Base-by-base conservation (phyloP, 1,139 yeast species). In the Kodamaea derodonti region DNA sequence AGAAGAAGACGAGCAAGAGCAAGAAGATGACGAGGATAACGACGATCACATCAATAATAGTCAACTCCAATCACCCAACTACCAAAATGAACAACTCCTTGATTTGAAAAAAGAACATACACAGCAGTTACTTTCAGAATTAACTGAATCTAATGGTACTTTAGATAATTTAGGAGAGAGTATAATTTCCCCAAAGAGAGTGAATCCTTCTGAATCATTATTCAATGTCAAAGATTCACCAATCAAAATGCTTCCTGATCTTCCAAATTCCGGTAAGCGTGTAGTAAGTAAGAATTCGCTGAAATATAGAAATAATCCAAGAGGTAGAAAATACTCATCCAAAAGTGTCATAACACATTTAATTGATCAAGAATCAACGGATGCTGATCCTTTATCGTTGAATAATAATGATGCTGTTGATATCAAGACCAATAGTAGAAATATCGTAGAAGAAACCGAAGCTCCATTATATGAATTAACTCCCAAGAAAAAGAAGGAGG, bases 391-490 rank as follows among this genome's bases (percentile, higher is more conserved):
- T 11, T 32, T 47, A 15, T 60, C 69, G 2, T 52, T 71, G 35
- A 72, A 69, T 2, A 38, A 37, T 12, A 54, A 49, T 20, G 46
- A 44, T 17, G 16, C 42, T n/a, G 43, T 52, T 4, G 28, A 57
- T 4, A 27, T 39, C 16, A 40, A 46, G 26, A 35, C 51, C 1
- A 48, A 46, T 32, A 62, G 55, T 2, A 60, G 52, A 3, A 39
- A 39, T 13, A 40, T 62, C 24, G 48, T 44, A 3, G 45, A 47
- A 34, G 49, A 49, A 30, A 35, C 45, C 14, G 75, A 77, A 17
- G 75, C 72, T 3, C 84, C 84, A 3, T 56, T 76, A 31, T 77
- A 74, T 42, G 62, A 72, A 16, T 56, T 75, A 24, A 51, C 28
- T 13, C 28, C 28, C 12, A 12, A 18, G 22, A 10, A 44, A 32